Base-by-base conservation (phyloP, 1,139 yeast genomes). In the Saccharomyces pastorianus region DNA sequence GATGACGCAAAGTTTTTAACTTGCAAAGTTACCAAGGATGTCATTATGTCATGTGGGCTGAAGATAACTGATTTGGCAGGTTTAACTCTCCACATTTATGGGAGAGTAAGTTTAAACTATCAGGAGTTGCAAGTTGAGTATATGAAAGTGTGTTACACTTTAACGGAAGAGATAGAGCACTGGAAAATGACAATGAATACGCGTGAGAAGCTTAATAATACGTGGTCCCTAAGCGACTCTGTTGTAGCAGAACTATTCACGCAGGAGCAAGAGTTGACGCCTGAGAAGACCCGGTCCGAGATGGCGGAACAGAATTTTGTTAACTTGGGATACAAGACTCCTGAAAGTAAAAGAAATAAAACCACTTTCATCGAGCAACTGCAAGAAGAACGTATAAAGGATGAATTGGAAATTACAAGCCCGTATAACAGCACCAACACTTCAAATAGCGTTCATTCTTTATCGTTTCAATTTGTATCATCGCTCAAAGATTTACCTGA, bases 331-430 rank as follows among this genome's bases (percentile, higher is more conserved):
- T 38, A 38, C 25, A 38, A 38, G 13, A 38, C 44, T 17, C 44
- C 44, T 3, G 44, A 38, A 4, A 17, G 25, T 17, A 38, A 38
- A 38, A 38, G 23, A 49, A 47, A 41, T 27, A 46, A 25, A 11
- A 25, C 46, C 32, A 44, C 41, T 41, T 62, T 56, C 50, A 53
- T 62, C 14, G 61, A 61, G 47, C 46, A 53, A n/a, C 51, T 63
- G 38, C 60, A 57, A 34, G 51, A 17, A 6, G 53, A 55, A 47
- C 53, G 54, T 13, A 50, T 55, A 25, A 58, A 55, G 49, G 59
- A 58, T n/a, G 59, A 62, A 28, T 41, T 63, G 41, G 58, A 60
- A 34, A 59, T 64, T 25, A 51, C 61, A 1, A 61, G 61, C 25
- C 64, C 66, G 3, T 61, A 57, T 46, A 38, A 49, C 2, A 38